A percentile compares a stretch with the other conserved stretches of the same genome.
These are phyloP conservation scores for Entonaema liquescens DNA, from an alignment of 495 filamentous ascomycete species.

Conservation along the genomic window DNA sequence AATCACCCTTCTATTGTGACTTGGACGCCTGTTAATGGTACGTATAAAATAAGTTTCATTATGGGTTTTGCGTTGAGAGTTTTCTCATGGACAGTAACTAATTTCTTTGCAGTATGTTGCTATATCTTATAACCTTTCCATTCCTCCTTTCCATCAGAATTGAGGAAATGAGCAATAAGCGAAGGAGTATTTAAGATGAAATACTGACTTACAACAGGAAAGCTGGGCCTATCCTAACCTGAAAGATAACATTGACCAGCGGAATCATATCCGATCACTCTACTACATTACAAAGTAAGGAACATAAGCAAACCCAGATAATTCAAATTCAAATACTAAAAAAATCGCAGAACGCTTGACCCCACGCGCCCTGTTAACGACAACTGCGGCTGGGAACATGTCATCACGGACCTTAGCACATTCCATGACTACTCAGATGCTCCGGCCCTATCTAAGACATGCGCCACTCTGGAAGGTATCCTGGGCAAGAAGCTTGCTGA, in stretches of 20 bases:
- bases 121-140: not conserved
- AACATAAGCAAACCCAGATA: not conserved
- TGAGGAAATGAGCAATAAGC: not conserved
- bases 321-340: constrained; percentile 2
- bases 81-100: constrained; percentile 6
- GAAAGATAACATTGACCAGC: constrained; percentile 60
- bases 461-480: constrained; percentile 56
- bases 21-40: constrained; percentile 67
- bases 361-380: constrained; percentile 68
- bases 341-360: constrained; percentile 56
- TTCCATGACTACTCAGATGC: constrained; percentile 69
- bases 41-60: not conserved
- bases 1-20: constrained; percentile 68
- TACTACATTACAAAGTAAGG: constrained; percentile 68
- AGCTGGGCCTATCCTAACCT: constrained; percentile 67
- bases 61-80: not conserved
- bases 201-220: constrained; percentile 43
- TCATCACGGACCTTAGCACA: constrained; percentile 65
- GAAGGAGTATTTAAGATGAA: not conserved
- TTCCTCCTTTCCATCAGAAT: not conserved
- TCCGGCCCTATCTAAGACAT: constrained; percentile 56
- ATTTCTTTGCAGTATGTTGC: constrained; percentile 26
- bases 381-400: constrained; percentile 72
- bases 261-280: constrained; percentile 65
- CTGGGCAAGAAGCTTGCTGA: constrained; percentile 53